These are phyloP conservation scores for Fagopyrum tataricum DNA, from an alignment of 148 eudicot genomes.

Conservation along the genomic window DNA sequence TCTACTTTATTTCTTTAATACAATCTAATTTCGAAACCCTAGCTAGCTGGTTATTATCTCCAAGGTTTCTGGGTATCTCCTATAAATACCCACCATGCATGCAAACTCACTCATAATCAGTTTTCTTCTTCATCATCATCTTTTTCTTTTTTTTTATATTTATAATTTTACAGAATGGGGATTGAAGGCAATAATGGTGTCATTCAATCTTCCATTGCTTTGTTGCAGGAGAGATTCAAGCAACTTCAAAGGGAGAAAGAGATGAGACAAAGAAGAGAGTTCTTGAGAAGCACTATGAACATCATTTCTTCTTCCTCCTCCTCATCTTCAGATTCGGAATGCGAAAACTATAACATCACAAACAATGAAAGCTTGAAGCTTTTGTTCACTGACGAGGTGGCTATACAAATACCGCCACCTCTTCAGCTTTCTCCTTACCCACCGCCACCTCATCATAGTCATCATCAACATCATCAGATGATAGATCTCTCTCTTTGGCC, in stretches of 20 bases:
- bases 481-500: slow-evolving; percentile 1
- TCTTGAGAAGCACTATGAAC: slow-evolving; percentile 18
- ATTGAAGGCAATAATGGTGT: slow-evolving; percentile 14
- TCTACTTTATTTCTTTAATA: background rate
- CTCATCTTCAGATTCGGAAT: slow-evolving; percentile 3
- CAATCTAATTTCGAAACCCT: background rate
- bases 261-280: slow-evolving; percentile 41
- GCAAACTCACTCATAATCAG: slow-evolving; percentile 21
- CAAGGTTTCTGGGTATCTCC: background rate
- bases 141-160: background rate
- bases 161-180: background rate
- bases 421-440: background rate
- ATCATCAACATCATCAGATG: background rate
- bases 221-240: slow-evolving; percentile 54
- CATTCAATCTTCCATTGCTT: slow-evolving; percentile 31
- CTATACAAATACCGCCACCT: background rate
- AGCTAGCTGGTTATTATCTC: background rate
- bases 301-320: background rate
- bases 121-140: background rate
- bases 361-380: background rate
- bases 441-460: background rate
- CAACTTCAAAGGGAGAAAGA: slow-evolving; percentile 41
- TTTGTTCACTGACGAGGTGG: slow-evolving; percentile 7
- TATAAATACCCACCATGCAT: slow-evolving; percentile 5
- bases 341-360: slow-evolving; percentile 1